These are phyloP conservation scores for Arabis hirsuta DNA, from an alignment of 345 rosid genomes.

Conservation along the genomic window DNA sequence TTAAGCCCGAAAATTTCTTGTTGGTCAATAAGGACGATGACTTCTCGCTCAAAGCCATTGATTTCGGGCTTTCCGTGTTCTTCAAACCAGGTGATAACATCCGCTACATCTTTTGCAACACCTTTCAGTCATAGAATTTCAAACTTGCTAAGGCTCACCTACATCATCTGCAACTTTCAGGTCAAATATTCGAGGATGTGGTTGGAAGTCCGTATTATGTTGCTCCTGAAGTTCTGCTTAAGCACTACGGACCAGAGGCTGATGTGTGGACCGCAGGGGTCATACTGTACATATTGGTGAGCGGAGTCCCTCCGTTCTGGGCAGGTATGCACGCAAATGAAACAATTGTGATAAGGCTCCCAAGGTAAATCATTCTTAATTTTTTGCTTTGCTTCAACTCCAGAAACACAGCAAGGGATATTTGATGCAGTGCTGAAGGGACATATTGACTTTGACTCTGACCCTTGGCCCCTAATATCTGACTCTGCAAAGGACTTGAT, in stretches of 20 bases:
- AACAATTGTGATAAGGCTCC: slow-evolving; percentile 11
- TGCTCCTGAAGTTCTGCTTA: slow-evolving; percentile 95
- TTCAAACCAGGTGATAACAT: slow-evolving; percentile 81
- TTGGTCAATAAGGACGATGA: slow-evolving; percentile 96
- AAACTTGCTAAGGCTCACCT: slow-evolving; percentile 8
- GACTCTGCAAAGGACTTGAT: slow-evolving; percentile 90
- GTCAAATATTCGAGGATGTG: slow-evolving; percentile 87
- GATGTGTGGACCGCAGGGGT: slow-evolving; percentile 99
- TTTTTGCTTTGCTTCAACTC: slow-evolving; percentile 25
- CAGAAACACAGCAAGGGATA: slow-evolving; percentile 98
- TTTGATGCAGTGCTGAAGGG: slow-evolving; percentile 98
- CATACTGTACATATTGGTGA: slow-evolving; percentile 88
- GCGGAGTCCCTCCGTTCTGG: slow-evolving; percentile 99
- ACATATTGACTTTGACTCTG: slow-evolving; percentile 87
- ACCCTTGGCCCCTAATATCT: slow-evolving; percentile 96
- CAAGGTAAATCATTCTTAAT: slow-evolving; percentile 10
- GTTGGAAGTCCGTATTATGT: slow-evolving; percentile 98
- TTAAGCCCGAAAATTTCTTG: slow-evolving; percentile 97
- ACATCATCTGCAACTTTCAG: slow-evolving; percentile 50
- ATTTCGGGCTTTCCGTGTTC: slow-evolving; percentile 96
- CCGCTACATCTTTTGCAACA: slow-evolving; percentile 16
- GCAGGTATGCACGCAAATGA: slow-evolving; percentile 65
- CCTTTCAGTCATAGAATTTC: neutral
- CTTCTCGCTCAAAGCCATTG: slow-evolving; percentile 97
- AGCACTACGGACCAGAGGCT: slow-evolving; percentile 93